Percentiles rank a stretch among this genome's conserved stretches.
Evolutionary conservation across 1,284 basidiomycete species (phyloP).

Genomic region (Macrocybe sp.): DNA sequence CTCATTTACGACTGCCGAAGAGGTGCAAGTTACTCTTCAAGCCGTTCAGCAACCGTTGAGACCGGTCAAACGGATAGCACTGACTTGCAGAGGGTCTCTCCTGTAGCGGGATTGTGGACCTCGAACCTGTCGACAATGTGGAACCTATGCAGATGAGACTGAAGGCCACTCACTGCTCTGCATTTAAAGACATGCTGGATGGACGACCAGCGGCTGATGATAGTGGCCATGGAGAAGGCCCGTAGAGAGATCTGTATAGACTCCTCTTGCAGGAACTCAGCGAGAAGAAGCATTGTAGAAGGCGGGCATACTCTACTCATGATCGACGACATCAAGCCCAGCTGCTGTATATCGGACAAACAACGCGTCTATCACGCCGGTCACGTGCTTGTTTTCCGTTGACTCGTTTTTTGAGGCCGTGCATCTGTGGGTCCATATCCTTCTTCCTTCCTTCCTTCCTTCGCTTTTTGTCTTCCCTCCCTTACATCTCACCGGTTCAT

Average conservation of each 20-base stretch:
- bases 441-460: not conserved
- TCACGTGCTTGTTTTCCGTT: too few species aligned
- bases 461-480: not conserved
- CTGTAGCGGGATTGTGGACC: conserved; percentile 65
- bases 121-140: conserved; percentile 30
- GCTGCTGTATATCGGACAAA: too few species aligned
- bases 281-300: too few species aligned
- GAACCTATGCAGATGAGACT: not conserved
- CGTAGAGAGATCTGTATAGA: too few species aligned
- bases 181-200: too few species aligned
- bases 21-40: conserved; percentile 29
- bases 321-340: too few species aligned
- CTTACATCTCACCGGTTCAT: not conserved
- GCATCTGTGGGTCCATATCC: not conserved
- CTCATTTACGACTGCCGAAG: conserved; percentile 40
- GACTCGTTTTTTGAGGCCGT: too few species aligned
- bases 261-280: too few species aligned
- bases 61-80: conserved; percentile 18
- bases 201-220: too few species aligned
- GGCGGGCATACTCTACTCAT: too few species aligned
- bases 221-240: too few species aligned
- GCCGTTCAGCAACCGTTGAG: not conserved
- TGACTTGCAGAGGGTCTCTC: conserved; percentile 53
- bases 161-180: conserved; percentile 8
- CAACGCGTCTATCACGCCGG: too few species aligned